Percentiles rank a stretch among this genome's conserved stretches.
These are phyloP conservation scores for Quercus gilva DNA, from an alignment of 306 rosid genomes.

Conservation along the genomic window DNA sequence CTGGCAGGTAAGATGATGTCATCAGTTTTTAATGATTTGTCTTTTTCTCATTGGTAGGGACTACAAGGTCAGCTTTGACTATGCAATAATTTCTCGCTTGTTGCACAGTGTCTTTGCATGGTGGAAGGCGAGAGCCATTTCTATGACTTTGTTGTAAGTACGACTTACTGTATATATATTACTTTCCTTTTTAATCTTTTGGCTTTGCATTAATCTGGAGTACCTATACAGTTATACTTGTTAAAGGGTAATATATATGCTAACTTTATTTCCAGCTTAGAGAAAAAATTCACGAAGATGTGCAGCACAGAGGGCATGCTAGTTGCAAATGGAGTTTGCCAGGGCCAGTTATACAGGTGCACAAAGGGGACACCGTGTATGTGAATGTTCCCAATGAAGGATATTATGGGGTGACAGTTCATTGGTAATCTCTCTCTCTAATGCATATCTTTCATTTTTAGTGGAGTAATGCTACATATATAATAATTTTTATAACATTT, in stretches of 20 bases:
- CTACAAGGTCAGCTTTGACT: too few species aligned
- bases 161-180: background rate
- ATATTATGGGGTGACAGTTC: background rate
- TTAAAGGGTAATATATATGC: background rate
- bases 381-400: conserved; percentile 3
- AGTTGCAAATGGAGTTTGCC: background rate
- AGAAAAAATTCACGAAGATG: background rate
- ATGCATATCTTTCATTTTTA: too few species aligned
- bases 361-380: background rate
- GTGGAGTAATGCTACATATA: too few species aligned
- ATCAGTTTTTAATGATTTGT: too few species aligned
- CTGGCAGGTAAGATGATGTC: too few species aligned
- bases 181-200: background rate
- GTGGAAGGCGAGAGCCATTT: background rate
- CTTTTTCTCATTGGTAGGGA: too few species aligned
- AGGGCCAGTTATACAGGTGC: background rate
- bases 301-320: background rate
- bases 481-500: too few species aligned
- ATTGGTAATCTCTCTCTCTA: background rate
- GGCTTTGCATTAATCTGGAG: background rate
- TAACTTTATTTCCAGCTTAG: background rate
- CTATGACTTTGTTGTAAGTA: background rate
- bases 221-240: background rate
- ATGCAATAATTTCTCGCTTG: background rate
- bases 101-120: background rate